Conservation (phyloP, 225 moss, liverwort and hornwort genomes). For the Physcomitrium patens region DNA sequence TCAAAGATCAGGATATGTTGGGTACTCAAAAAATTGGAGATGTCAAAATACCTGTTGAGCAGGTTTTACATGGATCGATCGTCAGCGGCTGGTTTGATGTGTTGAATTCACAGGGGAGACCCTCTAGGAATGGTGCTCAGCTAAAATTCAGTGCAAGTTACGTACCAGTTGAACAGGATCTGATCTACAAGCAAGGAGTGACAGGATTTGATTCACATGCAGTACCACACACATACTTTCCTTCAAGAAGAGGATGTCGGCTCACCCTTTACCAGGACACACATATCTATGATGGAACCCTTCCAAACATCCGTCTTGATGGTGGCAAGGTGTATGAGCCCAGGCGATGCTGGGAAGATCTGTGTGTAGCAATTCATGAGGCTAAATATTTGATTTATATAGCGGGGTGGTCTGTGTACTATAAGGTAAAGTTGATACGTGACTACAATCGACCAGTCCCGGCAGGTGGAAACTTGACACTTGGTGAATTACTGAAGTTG, state of each 20-base stretch:
- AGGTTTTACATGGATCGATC: conserved; percentile 48
- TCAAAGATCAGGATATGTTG: conserved; percentile 93
- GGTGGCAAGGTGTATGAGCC: conserved; percentile 64
- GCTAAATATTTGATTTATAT: conserved; percentile 89
- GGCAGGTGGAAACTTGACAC: conserved; percentile 57
- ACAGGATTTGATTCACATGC: conserved; percentile 44
- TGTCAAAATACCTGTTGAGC: conserved; percentile 67
- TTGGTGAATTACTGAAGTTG: conserved; percentile 87
- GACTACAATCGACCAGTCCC: conserved; percentile 61
- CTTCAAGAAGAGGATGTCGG: conserved; percentile 71
- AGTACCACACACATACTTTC: conserved; percentile 79
- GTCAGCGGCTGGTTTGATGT: conserved; percentile 86
- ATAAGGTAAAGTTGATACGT: conserved; percentile 71
- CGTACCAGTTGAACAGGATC: conserved; percentile 62
- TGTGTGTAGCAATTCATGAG: conserved; percentile 71
- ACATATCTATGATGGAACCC: conserved; percentile 72
- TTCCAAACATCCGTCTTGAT: conserved; percentile 69
- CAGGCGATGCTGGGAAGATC: conserved; percentile 81
- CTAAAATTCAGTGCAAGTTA: conserved; percentile 63
- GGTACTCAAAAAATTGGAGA: conserved; percentile 95
- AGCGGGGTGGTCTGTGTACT: conserved; percentile 86
- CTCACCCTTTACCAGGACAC: conserved; percentile 81
- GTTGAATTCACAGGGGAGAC: conserved; percentile 48
- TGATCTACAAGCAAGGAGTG: conserved; percentile 52
- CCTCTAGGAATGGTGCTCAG: conserved; percentile 57